These are phyloP conservation scores for Lepiota brunneoincarnata DNA, from an alignment of 768 basidiomycete species.

Conservation along the genomic window DNA sequence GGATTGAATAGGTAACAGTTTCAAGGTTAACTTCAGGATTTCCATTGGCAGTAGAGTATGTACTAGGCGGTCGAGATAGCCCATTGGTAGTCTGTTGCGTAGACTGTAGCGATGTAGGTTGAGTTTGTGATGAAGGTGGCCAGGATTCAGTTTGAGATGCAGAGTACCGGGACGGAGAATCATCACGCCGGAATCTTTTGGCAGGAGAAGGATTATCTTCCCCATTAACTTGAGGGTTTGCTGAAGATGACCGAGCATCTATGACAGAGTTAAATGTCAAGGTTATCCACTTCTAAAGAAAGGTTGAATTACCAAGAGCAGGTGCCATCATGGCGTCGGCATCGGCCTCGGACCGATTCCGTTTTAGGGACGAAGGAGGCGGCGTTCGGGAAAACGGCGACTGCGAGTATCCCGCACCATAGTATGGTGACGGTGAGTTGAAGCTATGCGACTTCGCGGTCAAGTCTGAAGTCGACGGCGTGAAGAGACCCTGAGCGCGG, in stretches of 20 bases:
- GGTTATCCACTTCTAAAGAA: not conserved
- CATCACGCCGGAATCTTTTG: slow-evolving; percentile 70
- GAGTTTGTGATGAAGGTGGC: slow-evolving; percentile 32
- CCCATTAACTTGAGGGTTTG: slow-evolving; percentile 45
- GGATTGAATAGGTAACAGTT: slow-evolving; percentile 44
- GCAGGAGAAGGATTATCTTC: slow-evolving; percentile 66
- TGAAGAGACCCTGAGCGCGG: slow-evolving; percentile 82
- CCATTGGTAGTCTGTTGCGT: slow-evolving; percentile 39
- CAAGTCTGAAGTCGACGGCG: slow-evolving; percentile 72
- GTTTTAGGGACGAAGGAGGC: slow-evolving; percentile 42
- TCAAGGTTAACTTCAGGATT: slow-evolving; percentile 36
- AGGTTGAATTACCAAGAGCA: slow-evolving; percentile 17
- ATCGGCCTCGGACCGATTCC: slow-evolving; percentile 53
- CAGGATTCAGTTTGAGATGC: slow-evolving; percentile 30
- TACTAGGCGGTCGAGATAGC: slow-evolving; percentile 44
- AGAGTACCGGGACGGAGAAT: slow-evolving; percentile 29
- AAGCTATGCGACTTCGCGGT: slow-evolving; percentile 46
- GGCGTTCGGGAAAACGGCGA: slow-evolving; percentile 53
- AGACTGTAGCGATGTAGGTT: slow-evolving; percentile 18
- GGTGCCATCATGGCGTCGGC: slow-evolving; percentile 33
- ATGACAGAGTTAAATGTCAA: slow-evolving; percentile 40
- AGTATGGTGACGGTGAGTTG: slow-evolving; percentile 50
- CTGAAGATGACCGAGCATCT: slow-evolving; percentile 51
- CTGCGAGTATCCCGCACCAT: slow-evolving; percentile 42
- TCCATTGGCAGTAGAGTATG: slow-evolving; percentile 41